phyloP scores from a whole-genome alignment of 1,139 yeast genomes.

The Yamadazyma trypodendri region DNA sequence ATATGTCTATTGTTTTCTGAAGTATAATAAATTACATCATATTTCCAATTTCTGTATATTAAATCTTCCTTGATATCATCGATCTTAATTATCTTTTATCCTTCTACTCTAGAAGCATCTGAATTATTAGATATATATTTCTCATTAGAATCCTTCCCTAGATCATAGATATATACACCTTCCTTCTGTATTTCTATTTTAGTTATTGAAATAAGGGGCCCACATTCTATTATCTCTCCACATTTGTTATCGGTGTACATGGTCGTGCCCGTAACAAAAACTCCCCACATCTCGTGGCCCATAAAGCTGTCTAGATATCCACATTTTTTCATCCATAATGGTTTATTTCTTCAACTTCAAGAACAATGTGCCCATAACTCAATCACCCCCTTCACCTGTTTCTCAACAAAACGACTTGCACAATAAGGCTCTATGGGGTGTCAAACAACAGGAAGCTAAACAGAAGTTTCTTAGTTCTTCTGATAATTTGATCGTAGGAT shows the following conservation, averaged over 20 bases:
- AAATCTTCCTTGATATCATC: no score
- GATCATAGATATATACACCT: no score
- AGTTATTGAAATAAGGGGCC: neutral
- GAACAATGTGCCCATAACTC: neutral
- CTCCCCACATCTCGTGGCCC: constrained; percentile 1
- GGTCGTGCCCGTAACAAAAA: neutral
- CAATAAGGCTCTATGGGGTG: constrained; percentile 13
- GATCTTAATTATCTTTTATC: no score
- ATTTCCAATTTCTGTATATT: no score
- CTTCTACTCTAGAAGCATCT: no score
- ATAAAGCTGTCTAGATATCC: neutral
- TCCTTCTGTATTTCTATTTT: no score
- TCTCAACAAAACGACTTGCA: constrained; percentile 5
- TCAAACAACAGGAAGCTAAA: constrained; percentile 13
- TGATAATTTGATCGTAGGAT: constrained; percentile 30
- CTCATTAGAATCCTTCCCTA: no score
- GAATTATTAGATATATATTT: no score
- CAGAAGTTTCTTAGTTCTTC: constrained; percentile 19
- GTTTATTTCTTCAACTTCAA: constrained; percentile 12
- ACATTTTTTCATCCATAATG: constrained; percentile 8
- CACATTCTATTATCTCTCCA: neutral
- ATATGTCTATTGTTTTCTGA: no score
- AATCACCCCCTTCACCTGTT: constrained; percentile 2
- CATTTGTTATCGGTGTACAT: neutral
- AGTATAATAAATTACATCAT: no score